Conservation (phyloP, 129 eudicot genomes). For the Ambrosia trifida region DNA sequence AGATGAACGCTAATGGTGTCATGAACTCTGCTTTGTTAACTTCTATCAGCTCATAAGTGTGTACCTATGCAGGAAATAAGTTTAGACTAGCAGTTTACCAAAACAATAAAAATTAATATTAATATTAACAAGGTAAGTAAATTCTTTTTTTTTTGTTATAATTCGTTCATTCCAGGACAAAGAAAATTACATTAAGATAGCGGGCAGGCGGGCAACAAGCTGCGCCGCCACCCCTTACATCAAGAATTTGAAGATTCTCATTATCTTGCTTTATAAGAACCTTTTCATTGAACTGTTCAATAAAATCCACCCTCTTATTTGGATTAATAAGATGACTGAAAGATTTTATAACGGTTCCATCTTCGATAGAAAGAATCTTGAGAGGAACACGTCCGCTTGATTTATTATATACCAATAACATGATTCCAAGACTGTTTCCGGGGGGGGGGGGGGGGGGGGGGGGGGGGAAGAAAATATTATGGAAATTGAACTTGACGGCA, state of each 20-base stretch:
- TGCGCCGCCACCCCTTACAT: too few species aligned
- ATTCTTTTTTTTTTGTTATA: too few species aligned
- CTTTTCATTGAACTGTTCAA: constrained; percentile 90
- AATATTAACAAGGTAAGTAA: neutral
- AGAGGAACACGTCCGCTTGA: constrained; percentile 69
- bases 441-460: too few species aligned
- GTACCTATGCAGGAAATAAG: constrained; percentile 49
- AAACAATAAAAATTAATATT: neutral
- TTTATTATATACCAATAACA: constrained; percentile 71
- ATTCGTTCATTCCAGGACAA: too few species aligned
- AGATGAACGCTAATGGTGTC: constrained; percentile 91
- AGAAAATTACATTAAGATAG: too few species aligned
- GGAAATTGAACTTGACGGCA: neutral
- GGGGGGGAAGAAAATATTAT: too few species aligned
- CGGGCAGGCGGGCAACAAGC: too few species aligned
- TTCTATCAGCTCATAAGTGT: constrained; percentile 65
- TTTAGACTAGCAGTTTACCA: neutral
- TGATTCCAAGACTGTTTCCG: constrained; percentile 81
- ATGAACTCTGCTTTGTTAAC: constrained; percentile 74
- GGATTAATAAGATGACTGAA: constrained; percentile 82
- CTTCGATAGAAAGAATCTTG: constrained; percentile 84
- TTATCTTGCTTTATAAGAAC: constrained; percentile 93
- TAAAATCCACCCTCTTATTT: constrained; percentile 82
- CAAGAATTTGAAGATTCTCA: constrained; percentile 84
- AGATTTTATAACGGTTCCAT: constrained; percentile 85